Evolutionary conservation across 139 green algal species (phyloP).

Genomic region (Micromonas commoda): DNA sequence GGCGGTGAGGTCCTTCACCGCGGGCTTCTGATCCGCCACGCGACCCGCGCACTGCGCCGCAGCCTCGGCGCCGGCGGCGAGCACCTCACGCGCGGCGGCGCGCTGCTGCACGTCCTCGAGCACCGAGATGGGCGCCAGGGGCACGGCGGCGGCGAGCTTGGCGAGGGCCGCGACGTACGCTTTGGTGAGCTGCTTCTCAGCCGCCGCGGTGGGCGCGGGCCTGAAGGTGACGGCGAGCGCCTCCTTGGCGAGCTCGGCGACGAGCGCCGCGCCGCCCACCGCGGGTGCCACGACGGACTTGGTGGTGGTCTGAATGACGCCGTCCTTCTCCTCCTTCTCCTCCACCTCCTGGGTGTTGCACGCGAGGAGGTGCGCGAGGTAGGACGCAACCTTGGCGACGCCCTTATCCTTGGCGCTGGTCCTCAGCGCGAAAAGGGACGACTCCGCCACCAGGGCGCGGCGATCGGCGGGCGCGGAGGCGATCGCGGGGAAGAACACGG

Average conservation of each 20-base stretch:
- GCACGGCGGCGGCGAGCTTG: not conserved
- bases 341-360: not conserved
- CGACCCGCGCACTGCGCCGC: not conserved
- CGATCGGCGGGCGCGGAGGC: not conserved
- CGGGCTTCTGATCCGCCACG: not conserved
- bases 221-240: not conserved
- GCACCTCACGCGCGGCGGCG: not conserved
- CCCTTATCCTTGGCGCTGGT: not conserved
- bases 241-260: not conserved
- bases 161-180: conserved; percentile 2
- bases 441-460: not conserved
- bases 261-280: not conserved
- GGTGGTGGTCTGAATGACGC: not conserved
- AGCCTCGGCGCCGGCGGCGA: not conserved
- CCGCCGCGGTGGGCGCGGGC: not conserved
- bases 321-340: not conserved
- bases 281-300: not conserved
- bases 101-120: not conserved
- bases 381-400: not conserved
- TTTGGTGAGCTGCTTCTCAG: not conserved
- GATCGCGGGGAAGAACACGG: conserved; percentile 19
- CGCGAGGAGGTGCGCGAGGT: not conserved
- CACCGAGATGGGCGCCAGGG: not conserved
- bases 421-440: not conserved
- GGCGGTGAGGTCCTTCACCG: not conserved